Evolutionary conservation across 2,329 filamentous ascomycete genomes (phyloP).

Genomic region (Microcyclosporella mali): DNA sequence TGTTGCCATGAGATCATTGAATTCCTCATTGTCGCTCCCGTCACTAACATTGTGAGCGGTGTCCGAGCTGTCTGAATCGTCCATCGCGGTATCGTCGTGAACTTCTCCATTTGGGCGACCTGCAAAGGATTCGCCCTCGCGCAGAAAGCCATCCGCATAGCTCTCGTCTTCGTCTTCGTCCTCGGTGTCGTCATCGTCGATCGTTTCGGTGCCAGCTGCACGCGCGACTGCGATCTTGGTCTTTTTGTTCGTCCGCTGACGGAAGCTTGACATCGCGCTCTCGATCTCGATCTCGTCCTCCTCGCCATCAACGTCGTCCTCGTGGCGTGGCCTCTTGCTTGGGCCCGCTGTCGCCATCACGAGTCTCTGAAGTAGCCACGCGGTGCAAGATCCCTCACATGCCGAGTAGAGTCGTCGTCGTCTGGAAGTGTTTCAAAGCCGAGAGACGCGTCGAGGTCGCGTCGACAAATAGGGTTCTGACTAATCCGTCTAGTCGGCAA

Average conservation of each 20-base stretch:
- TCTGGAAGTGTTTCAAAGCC: too few species aligned
- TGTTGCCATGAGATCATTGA: slow-evolving; percentile 24
- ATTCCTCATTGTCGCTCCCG: slow-evolving; percentile 23
- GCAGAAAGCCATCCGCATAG: slow-evolving; percentile 6
- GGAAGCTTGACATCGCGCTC: slow-evolving; percentile 26
- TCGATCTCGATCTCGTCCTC: slow-evolving; percentile 23
- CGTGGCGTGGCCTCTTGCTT: slow-evolving; percentile 7
- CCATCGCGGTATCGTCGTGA: slow-evolving; percentile 4
- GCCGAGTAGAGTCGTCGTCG: too few species aligned
- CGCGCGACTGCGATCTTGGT: slow-evolving; percentile 26
- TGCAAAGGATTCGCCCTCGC: slow-evolving; percentile 4
- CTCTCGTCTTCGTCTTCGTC: slow-evolving; percentile 24
- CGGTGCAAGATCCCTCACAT: too few species aligned
- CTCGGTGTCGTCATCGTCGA: slow-evolving; percentile 25
- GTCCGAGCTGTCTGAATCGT: too few species aligned
- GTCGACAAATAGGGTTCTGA: too few species aligned
- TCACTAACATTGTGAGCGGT: slow-evolving; percentile 3
- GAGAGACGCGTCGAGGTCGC: too few species aligned
- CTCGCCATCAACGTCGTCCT: slow-evolving; percentile 17
- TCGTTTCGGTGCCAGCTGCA: slow-evolving; percentile 22
- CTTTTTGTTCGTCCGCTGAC: slow-evolving; percentile 24
- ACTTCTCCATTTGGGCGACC: slow-evolving; percentile 5
- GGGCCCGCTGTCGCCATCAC: too few species aligned
- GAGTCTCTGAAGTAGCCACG: too few species aligned
- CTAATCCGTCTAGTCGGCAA: too few species aligned